Evolutionary conservation across 345 rosid species (phyloP).

Genomic region (Salix caprea): DNA sequence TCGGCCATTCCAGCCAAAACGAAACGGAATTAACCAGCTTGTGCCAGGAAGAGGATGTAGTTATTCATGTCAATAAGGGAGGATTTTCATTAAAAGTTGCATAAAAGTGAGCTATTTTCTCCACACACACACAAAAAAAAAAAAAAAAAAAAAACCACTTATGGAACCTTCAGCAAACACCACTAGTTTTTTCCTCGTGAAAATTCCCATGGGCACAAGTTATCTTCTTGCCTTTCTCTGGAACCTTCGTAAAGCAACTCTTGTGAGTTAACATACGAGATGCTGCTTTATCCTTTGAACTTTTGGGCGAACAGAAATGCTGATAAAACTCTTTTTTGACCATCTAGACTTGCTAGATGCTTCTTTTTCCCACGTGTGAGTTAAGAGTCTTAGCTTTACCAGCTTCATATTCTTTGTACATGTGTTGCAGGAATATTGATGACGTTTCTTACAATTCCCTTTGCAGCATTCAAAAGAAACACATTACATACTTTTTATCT

Average conservation of each 20-base stretch:
- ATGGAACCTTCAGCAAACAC: too few species aligned
- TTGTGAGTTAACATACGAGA: not conserved
- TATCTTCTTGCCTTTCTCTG: conserved; percentile 1
- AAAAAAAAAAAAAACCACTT: too few species aligned
- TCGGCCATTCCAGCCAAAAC: too few species aligned
- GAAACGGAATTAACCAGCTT: too few species aligned
- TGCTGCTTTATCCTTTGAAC: conserved; percentile 18
- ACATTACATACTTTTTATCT: not conserved
- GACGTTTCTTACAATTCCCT: not conserved
- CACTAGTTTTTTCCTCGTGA: conserved; percentile 8
- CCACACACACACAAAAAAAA: too few species aligned
- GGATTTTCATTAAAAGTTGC: too few species aligned
- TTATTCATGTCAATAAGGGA: not conserved
- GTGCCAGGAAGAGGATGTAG: not conserved
- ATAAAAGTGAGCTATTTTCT: too few species aligned
- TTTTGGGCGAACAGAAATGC: not conserved
- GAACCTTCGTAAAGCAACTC: conserved; percentile 22
- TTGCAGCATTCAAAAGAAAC: not conserved
- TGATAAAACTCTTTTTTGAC: conserved; percentile 18
- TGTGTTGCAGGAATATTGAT: not conserved
- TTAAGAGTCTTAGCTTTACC: not conserved
- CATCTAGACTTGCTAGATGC: conserved; percentile 2
- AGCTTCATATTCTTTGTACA: not conserved
- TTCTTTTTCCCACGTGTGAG: conserved; percentile 7
- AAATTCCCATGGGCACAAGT: not conserved